A percentile compares a stretch with the other conserved stretches of the same genome.
phyloP scores from a whole-genome alignment of 139 green algal species.

The Chloropicon primus region DNA sequence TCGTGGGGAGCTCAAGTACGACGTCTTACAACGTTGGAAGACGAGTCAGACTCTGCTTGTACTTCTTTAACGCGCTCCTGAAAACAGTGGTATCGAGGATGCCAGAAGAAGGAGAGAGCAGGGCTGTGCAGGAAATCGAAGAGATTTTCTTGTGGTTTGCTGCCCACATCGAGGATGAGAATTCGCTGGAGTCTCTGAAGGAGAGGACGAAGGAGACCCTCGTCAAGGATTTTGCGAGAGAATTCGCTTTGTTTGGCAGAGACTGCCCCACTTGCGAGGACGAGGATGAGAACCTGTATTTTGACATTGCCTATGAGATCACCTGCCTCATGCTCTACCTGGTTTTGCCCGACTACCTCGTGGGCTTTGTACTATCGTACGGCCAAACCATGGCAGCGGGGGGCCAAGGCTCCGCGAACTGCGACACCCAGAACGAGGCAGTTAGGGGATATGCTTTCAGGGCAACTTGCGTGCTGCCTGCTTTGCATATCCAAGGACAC shows the following conservation, averaged over 20 bases:
- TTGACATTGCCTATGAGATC: neutral
- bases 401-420: neutral
- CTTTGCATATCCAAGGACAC: neutral
- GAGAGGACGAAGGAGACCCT: too few species aligned
- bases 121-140: too few species aligned
- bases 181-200: too few species aligned
- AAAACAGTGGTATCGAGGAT: too few species aligned
- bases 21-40: neutral
- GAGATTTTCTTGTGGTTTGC: too few species aligned
- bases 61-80: neutral
- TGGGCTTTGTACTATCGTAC: neutral
- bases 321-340: neutral
- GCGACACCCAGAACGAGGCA: neutral
- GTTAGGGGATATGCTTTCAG: neutral
- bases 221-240: neutral
- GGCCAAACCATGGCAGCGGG: too few species aligned
- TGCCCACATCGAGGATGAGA: too few species aligned
- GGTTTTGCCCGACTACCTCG: neutral
- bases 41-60: neutral
- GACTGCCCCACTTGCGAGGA: neutral
- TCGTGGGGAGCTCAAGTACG: neutral
- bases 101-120: too few species aligned
- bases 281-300: neutral
- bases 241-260: neutral
- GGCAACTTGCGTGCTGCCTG: neutral